Conservation (phyloP, 1,139 yeast genomes). For the Sugiyamaella japonica region DNA sequence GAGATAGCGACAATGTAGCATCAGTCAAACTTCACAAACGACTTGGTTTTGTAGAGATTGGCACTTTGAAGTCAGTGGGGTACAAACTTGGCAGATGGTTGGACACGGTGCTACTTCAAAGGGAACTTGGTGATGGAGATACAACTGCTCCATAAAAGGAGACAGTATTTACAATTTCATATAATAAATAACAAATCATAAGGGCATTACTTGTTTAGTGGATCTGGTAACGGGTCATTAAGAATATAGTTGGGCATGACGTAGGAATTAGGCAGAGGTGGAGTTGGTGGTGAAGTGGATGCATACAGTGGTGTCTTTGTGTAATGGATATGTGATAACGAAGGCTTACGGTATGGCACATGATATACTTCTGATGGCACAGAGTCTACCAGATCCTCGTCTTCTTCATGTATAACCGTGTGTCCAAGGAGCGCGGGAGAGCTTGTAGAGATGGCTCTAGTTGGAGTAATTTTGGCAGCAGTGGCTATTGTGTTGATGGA, state of each 20-base stretch:
- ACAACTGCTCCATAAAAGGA: not conserved
- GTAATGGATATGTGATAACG: not conserved
- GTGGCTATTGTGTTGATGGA: slow-evolving; percentile 3
- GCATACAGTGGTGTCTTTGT: slow-evolving; percentile 32
- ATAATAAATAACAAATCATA: not conserved
- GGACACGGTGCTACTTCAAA: slow-evolving; percentile 14
- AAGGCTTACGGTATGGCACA: not conserved
- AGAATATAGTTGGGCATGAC: slow-evolving; percentile 27
- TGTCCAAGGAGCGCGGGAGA: slow-evolving; percentile 12
- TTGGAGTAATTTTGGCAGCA: not conserved
- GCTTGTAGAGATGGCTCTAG: slow-evolving; percentile 4
- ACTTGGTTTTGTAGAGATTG: slow-evolving; percentile 6
- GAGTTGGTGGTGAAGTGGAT: slow-evolving; percentile 14
- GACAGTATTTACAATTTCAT: not conserved
- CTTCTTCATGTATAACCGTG: not conserved
- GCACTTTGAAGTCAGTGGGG: slow-evolving; percentile 16
- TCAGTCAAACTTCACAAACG: slow-evolving; percentile 14
- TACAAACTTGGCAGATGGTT: slow-evolving; percentile 17
- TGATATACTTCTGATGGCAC: not conserved
- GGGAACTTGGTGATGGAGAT: slow-evolving; percentile 13
- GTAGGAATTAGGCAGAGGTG: slow-evolving; percentile 14
- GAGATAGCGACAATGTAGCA: slow-evolving; percentile 7
- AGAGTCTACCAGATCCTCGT: slow-evolving; percentile 8
- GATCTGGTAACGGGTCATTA: slow-evolving; percentile 25
- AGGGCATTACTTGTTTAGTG: slow-evolving; percentile 20